These are phyloP conservation scores for Fomitopsis betulina DNA, from an alignment of 1,284 basidiomycete genomes.

Conservation along the genomic window DNA sequence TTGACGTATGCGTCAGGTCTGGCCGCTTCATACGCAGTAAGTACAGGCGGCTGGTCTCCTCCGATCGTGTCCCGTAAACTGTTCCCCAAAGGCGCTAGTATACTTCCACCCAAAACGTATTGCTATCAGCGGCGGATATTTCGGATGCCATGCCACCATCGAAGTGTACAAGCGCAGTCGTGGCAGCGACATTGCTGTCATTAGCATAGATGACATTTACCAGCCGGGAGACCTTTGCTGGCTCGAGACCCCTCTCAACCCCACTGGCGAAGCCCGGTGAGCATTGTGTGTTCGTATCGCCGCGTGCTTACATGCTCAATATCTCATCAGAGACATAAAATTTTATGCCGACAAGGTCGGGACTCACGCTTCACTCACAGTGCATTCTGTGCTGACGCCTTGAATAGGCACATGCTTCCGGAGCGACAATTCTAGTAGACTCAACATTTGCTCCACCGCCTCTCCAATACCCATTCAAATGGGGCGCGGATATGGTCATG, in stretches of 20 bases:
- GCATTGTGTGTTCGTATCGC: slow-evolving; percentile 1
- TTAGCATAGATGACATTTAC: slow-evolving; percentile 75
- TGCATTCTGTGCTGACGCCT: not conserved
- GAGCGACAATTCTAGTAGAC: slow-evolving; percentile 72
- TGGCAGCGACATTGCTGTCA: slow-evolving; percentile 47
- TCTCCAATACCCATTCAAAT: slow-evolving; percentile 80
- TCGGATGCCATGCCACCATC: slow-evolving; percentile 71
- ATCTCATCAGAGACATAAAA: slow-evolving; percentile 61
- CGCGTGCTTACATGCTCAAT: not conserved
- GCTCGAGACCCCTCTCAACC: slow-evolving; percentile 90
- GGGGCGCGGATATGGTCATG: slow-evolving; percentile 73
- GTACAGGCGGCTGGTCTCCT: slow-evolving; percentile 14
- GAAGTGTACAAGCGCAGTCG: slow-evolving; percentile 57
- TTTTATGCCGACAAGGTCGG: slow-evolving; percentile 77
- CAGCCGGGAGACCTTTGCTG: slow-evolving; percentile 76
- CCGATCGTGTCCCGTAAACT: not conserved
- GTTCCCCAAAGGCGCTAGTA: slow-evolving; percentile 51
- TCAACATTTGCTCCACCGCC: slow-evolving; percentile 91
- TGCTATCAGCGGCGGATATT: slow-evolving; percentile 79
- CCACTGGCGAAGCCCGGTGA: slow-evolving; percentile 78
- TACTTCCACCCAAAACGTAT: slow-evolving; percentile 73
- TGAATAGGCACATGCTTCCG: slow-evolving; percentile 59
- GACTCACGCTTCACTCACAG: not conserved
- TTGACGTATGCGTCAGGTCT: slow-evolving; percentile 76
- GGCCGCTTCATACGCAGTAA: slow-evolving; percentile 65